These are phyloP conservation scores for Cucurbita pepo DNA, from an alignment of 306 rosid genomes.

Conservation along the genomic window DNA sequence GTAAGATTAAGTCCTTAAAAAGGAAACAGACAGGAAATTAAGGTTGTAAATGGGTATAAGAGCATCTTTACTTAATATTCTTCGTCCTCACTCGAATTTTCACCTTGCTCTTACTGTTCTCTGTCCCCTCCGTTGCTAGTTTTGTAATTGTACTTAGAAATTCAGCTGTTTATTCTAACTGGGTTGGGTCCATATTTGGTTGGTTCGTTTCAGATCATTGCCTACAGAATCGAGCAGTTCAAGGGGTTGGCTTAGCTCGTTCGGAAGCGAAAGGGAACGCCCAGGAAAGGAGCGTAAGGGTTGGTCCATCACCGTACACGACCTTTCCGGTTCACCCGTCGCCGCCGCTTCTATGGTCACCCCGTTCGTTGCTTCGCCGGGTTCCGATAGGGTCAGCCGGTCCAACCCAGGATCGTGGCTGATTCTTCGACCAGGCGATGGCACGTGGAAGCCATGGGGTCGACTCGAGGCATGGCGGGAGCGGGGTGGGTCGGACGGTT, in stretches of 20 bases:
- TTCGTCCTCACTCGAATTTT: neutral
- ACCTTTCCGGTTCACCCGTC: constrained; percentile 64
- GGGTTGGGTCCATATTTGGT: neutral
- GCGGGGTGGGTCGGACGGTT: constrained; percentile 48
- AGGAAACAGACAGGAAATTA: neutral
- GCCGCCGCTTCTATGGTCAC: constrained; percentile 66
- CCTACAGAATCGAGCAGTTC: constrained; percentile 28
- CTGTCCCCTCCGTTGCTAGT: neutral
- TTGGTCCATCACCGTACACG: constrained; percentile 61
- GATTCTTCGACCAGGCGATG: constrained; percentile 50
- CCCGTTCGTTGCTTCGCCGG: constrained; percentile 57
- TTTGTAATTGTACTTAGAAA: neutral
- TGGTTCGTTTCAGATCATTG: constrained; percentile 22
- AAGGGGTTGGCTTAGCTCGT: constrained; percentile 46
- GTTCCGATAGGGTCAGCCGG: constrained; percentile 58
- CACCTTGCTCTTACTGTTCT: neutral
- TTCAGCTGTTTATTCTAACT: neutral
- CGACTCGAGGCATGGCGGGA: constrained; percentile 69
- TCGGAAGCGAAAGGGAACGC: constrained; percentile 62
- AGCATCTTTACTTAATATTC: neutral
- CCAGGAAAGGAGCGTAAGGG: constrained; percentile 61
- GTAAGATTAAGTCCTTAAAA: neutral
- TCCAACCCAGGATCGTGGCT: constrained; percentile 69
- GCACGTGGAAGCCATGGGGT: constrained; percentile 69
- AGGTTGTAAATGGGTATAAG: neutral